These are phyloP conservation scores for Friedmanniomyces endolithicus DNA, from an alignment of 495 filamentous ascomycete genomes.

Conservation along the genomic window DNA sequence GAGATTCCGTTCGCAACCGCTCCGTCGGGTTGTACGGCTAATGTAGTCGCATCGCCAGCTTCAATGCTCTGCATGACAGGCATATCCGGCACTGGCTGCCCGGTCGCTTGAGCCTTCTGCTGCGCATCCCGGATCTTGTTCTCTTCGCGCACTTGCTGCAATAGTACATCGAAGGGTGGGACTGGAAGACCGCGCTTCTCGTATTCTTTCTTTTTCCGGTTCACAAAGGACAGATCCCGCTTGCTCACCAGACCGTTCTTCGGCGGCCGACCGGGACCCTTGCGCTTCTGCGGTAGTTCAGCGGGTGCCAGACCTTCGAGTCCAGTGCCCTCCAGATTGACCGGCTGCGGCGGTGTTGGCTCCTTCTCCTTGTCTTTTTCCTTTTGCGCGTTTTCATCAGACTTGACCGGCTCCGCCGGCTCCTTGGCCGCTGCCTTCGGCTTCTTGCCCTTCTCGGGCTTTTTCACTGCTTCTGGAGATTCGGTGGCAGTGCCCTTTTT, in stretches of 20 bases:
- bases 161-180: conserved; percentile 1
- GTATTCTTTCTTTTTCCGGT: conserved; percentile 14
- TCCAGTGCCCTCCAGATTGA: conserved; percentile 7
- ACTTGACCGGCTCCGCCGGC: not conserved
- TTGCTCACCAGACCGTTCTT: conserved; percentile 93
- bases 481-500: not conserved
- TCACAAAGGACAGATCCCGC: conserved; percentile 40
- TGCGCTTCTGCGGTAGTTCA: conserved; percentile 46
- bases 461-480: conserved; percentile 5
- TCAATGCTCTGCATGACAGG: conserved; percentile 15
- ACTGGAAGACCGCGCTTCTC: conserved; percentile 10
- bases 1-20: not conserved
- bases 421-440: conserved; percentile 9
- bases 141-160: conserved; percentile 9
- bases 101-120: conserved; percentile 2
- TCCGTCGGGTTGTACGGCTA: not conserved
- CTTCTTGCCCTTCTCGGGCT: conserved; percentile 18
- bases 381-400: not conserved
- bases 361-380: conserved; percentile 1
- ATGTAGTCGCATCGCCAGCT: not conserved
- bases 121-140: conserved; percentile 10
- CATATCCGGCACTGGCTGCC: conserved; percentile 1
- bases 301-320: conserved; percentile 7
- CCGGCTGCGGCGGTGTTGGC: not conserved
- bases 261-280: conserved; percentile 75